Evolutionary conservation across 805 yeast genomes (phyloP).

Genomic region (Saturnispora mendoncae): DNA sequence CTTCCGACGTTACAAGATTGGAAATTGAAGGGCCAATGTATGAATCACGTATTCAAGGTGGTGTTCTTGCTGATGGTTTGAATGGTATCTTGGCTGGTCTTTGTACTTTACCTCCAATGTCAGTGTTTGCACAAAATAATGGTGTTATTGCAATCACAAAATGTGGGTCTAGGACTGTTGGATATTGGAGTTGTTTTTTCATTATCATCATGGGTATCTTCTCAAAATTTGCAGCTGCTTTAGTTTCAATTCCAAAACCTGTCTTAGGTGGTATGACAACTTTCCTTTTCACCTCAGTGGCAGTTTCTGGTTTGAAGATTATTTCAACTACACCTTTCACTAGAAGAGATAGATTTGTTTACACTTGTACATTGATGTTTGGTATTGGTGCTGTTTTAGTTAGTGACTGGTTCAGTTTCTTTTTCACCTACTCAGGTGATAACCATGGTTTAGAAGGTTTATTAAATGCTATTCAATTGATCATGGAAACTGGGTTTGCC

Average conservation of each 20-base stretch:
- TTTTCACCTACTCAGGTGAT: conserved; percentile 42
- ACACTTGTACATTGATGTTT: conserved; percentile 42
- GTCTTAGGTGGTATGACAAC: conserved; percentile 82
- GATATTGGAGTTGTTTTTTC: conserved; percentile 47
- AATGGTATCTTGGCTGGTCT: conserved; percentile 67
- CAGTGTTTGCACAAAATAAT: conserved; percentile 90
- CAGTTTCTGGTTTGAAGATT: conserved; percentile 50
- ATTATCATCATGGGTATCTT: conserved; percentile 80
- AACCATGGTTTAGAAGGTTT: conserved; percentile 39
- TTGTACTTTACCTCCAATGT: conserved; percentile 80
- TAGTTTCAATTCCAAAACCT: conserved; percentile 70
- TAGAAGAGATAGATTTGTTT: conserved; percentile 47
- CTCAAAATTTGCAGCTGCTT: conserved; percentile 82
- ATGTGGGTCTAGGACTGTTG: conserved; percentile 79
- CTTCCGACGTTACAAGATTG: conserved; percentile 81
- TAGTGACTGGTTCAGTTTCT: conserved; percentile 37
- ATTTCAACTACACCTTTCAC: conserved; percentile 46
- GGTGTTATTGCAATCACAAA: conserved; percentile 90
- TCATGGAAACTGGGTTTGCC: conserved; percentile 52
- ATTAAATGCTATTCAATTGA: conserved; percentile 43
- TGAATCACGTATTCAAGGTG: conserved; percentile 88
- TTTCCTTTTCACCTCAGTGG: conserved; percentile 47
- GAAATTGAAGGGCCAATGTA: conserved; percentile 75
- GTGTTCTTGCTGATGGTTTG: conserved; percentile 81
- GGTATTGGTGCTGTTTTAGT: conserved; percentile 45